These are phyloP conservation scores for Urostyla sp. DNA, from an alignment of 73 alveolate species.

Conservation along the genomic window DNA sequence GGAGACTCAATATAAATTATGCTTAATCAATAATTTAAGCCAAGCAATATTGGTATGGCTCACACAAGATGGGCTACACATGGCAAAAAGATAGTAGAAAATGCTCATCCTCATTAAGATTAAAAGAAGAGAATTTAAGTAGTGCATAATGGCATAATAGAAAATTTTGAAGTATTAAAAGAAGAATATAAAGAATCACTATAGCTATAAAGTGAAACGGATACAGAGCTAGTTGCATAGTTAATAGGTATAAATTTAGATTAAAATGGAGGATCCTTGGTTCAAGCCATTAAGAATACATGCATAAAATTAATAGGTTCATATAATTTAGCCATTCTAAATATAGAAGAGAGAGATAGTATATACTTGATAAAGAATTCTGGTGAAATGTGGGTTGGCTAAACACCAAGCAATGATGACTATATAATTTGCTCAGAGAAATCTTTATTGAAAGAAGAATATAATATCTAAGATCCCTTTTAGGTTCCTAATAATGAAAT, in stretches of 20 bases:
- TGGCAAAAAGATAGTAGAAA: conserved; percentile 35
- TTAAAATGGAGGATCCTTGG: conserved; percentile 1
- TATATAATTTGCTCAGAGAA: conserved; percentile 37
- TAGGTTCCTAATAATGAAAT: neutral
- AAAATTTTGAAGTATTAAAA: conserved; percentile 15
- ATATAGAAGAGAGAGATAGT: conserved; percentile 16
- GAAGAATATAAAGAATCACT: neutral
- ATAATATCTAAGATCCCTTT: neutral
- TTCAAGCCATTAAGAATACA: conserved; percentile 8
- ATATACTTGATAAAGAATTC: conserved; percentile 26
- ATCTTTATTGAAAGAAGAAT: neutral
- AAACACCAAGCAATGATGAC: neutral
- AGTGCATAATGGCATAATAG: conserved; percentile 61
- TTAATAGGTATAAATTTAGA: conserved; percentile 44
- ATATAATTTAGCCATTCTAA: conserved; percentile 37
- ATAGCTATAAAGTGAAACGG: conserved; percentile 34
- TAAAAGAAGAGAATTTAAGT: conserved; percentile 27
- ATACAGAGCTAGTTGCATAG: conserved; percentile 57
- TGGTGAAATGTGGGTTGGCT: conserved; percentile 28
- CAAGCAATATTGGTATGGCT: conserved; percentile 48
- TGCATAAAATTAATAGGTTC: conserved; percentile 42
- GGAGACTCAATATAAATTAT: neutral
- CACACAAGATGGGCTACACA: conserved; percentile 75
- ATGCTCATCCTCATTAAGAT: conserved; percentile 58
- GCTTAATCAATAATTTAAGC: neutral